phyloP scores from a whole-genome alignment of 495 filamentous ascomycete genomes.

The Amniculicola lignicola region DNA sequence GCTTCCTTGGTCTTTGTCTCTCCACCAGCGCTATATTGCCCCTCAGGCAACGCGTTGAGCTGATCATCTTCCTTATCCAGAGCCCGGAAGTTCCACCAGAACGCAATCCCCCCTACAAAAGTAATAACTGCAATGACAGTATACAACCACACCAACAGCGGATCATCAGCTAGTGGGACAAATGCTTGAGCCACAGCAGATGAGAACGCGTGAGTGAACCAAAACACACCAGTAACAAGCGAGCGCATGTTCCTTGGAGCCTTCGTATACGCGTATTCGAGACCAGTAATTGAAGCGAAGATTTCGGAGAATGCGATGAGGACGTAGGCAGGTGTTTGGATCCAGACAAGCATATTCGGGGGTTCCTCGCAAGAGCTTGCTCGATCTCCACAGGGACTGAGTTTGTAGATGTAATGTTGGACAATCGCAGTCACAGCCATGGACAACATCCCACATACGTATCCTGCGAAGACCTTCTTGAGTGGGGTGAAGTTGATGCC shows the following conservation, averaged over 20 bases:
- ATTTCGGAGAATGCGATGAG: slow-evolving; percentile 26
- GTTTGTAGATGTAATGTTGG: slow-evolving; percentile 22
- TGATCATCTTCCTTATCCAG: slow-evolving; percentile 62
- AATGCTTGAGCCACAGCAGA: slow-evolving; percentile 22
- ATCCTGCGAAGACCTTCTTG: slow-evolving; percentile 69
- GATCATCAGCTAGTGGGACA: slow-evolving; percentile 19
- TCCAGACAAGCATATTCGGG: slow-evolving; percentile 13
- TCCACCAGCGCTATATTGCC: too few species aligned
- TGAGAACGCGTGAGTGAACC: slow-evolving; percentile 16
- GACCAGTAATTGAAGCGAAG: slow-evolving; percentile 23
- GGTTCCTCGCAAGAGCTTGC: background rate
- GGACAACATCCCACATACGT: slow-evolving; percentile 19
- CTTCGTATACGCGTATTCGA: slow-evolving; percentile 28
- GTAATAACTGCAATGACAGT: slow-evolving; percentile 60
- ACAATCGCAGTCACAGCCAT: slow-evolving; percentile 27
- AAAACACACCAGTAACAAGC: slow-evolving; percentile 8
- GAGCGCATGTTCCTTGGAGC: slow-evolving; percentile 31
- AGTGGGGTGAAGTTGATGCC: slow-evolving; percentile 68
- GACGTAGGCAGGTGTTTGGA: slow-evolving; percentile 15
- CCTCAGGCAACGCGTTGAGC: too few species aligned
- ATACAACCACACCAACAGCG: slow-evolving; percentile 55
- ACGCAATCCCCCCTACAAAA: slow-evolving; percentile 55
- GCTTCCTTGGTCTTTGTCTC: too few species aligned
- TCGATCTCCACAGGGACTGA: slow-evolving; percentile 1
- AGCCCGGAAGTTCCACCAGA: slow-evolving; percentile 60